These are phyloP conservation scores for Exophiala viscosa DNA, from an alignment of 2,329 filamentous ascomycete species.

Conservation along the genomic window DNA sequence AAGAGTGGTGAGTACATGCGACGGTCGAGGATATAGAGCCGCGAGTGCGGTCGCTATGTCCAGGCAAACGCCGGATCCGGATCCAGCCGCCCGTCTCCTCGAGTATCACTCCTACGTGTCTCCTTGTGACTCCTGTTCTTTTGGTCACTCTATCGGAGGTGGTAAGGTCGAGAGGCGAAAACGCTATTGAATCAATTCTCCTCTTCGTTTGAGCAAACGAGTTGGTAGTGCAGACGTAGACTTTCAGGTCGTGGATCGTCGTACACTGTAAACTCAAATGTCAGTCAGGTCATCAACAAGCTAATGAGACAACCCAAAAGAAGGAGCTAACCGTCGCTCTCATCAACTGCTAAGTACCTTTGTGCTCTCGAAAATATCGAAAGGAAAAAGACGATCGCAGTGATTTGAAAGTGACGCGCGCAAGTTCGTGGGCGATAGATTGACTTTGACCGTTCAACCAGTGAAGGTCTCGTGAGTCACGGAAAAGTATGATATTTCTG, in stretches of 20 bases:
- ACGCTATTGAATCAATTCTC: neutral
- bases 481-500: slow-evolving; percentile 31
- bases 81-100: neutral
- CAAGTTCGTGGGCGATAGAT: slow-evolving; percentile 31
- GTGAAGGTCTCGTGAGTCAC: slow-evolving; percentile 57
- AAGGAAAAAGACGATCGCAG: slow-evolving; percentile 20
- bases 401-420: slow-evolving; percentile 17
- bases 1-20: slow-evolving; percentile 71
- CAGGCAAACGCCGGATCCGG: slow-evolving; percentile 1
- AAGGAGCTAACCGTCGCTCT: slow-evolving; percentile 9
- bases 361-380: slow-evolving; percentile 8
- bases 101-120: too few relatives aligned
- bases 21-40: slow-evolving; percentile 41
- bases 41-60: slow-evolving; percentile 9
- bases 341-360: slow-evolving; percentile 24
- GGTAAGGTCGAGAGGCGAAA: neutral
- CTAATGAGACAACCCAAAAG: slow-evolving; percentile 28
- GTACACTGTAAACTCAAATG: slow-evolving; percentile 22
- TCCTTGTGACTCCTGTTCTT: neutral
- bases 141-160: neutral
- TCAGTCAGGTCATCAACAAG: slow-evolving; percentile 29
- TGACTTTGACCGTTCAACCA: slow-evolving; percentile 46
- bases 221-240: slow-evolving; percentile 23
- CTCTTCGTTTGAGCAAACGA: slow-evolving; percentile 10
- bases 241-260: slow-evolving; percentile 20